phyloP scores from a whole-genome alignment of 2,329 filamentous ascomycete species.

The Alternaria solani region DNA sequence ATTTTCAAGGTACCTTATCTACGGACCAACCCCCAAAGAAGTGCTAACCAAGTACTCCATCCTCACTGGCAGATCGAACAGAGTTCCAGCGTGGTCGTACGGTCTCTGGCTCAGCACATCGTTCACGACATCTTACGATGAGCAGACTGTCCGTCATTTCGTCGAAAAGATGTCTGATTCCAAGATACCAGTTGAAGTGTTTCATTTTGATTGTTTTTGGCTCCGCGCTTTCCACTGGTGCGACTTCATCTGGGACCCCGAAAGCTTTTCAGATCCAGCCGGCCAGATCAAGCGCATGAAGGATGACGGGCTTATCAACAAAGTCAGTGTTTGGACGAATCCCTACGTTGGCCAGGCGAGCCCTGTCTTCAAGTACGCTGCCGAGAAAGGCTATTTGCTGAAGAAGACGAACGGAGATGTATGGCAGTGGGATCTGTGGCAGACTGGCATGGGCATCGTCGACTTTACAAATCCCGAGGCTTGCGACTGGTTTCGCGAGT shows the following conservation, averaged over 20 bases:
- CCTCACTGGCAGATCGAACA: constrained; percentile 70
- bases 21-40: constrained; percentile 75
- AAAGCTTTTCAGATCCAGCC: constrained; percentile 73
- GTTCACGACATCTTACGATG: constrained; percentile 77
- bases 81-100: constrained; percentile 76
- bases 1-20: constrained; percentile 67
- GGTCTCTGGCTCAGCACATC: constrained; percentile 80
- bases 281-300: constrained; percentile 72
- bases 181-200: constrained; percentile 72
- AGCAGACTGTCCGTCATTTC: constrained; percentile 72
- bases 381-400: constrained; percentile 72
- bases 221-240: constrained; percentile 79
- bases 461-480: constrained; percentile 78
- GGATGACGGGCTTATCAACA: constrained; percentile 63
- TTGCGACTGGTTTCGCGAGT: constrained; percentile 68
- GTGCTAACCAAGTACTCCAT: constrained; percentile 72
- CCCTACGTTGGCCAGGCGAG: constrained; percentile 76
- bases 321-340: constrained; percentile 80
- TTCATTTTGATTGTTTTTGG: constrained; percentile 83
- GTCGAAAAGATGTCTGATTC: constrained; percentile 73
- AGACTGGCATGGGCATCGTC: constrained; percentile 77
- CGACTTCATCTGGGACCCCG: constrained; percentile 74
- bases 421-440: constrained; percentile 81
- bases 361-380: constrained; percentile 69
- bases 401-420: constrained; percentile 73